Percentiles rank a stretch among this genome's conserved stretches.
These are phyloP conservation scores for Rhizoclosmatium sp. DNA, from an alignment of 192 early-diverging fungal species.

Conservation along the genomic window DNA sequence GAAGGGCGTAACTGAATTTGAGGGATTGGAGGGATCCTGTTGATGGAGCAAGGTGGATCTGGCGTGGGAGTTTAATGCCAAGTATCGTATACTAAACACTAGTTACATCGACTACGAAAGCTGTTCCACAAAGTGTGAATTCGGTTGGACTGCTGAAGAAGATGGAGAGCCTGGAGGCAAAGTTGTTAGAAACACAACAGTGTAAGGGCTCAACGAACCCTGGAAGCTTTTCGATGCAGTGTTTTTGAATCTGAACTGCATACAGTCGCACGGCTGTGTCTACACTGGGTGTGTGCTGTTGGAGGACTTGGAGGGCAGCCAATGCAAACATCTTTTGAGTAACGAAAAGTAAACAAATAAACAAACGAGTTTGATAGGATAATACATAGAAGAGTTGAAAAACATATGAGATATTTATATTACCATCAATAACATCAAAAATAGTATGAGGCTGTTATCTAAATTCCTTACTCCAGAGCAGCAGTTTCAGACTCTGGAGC, in stretches of 20 bases:
- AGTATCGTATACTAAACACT: neutral
- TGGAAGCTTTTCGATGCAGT: neutral
- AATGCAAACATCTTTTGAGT: neutral
- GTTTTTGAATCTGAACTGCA: neutral
- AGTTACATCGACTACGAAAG: conserved; percentile 7
- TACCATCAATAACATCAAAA: too few relatives aligned
- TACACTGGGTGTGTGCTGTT: neutral
- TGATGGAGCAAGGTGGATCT: neutral
- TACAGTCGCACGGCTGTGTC: neutral
- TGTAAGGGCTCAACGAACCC: neutral
- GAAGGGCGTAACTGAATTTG: conserved; percentile 7
- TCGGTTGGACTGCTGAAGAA: neutral
- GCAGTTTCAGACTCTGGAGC: neutral
- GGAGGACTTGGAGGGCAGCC: neutral
- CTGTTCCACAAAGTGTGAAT: conserved; percentile 7
- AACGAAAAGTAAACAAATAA: too few relatives aligned
- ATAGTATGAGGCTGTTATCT: too few relatives aligned
- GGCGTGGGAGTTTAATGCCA: neutral
- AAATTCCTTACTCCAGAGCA: too few relatives aligned
- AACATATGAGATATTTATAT: too few relatives aligned
- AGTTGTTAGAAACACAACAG: neutral
- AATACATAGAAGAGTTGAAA: too few relatives aligned
- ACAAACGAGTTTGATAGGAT: too few relatives aligned
- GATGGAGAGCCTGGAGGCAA: neutral
- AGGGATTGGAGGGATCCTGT: neutral